A percentile compares a stretch with the other conserved stretches of the same genome.
Evolutionary conservation across 495 filamentous ascomycete species (phyloP).

Genomic region (Evansstolkia leycettana): DNA sequence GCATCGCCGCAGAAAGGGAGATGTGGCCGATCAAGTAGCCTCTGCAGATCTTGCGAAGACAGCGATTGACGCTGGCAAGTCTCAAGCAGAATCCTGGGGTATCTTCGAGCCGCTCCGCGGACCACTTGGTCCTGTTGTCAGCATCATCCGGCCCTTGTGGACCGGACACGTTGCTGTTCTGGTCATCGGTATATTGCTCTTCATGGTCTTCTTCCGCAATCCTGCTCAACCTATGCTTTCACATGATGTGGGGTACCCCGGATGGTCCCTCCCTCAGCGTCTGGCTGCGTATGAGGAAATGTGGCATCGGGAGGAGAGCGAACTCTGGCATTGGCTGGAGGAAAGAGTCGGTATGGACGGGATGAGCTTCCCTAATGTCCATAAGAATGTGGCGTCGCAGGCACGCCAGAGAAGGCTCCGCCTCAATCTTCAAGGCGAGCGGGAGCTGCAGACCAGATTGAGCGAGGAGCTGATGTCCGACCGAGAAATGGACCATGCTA

Average conservation of each 20-base stretch:
- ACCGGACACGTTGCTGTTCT: constrained; percentile 49
- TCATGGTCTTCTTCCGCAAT: constrained; percentile 43
- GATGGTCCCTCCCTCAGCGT: constrained; percentile 43
- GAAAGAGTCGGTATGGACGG: constrained; percentile 68
- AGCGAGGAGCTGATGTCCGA: constrained; percentile 64
- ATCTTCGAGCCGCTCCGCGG: constrained; percentile 63
- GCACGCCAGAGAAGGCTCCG: constrained; percentile 6
- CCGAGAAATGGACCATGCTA: constrained; percentile 72
- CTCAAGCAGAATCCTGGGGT: constrained; percentile 53
- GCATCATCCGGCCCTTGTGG: constrained; percentile 58
- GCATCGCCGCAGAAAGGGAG: constrained; percentile 44
- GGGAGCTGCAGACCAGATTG: constrained; percentile 32
- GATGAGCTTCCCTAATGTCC: constrained; percentile 32
- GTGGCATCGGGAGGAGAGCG: constrained; percentile 81
- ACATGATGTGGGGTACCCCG: constrained; percentile 25
- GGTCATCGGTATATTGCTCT: constrained; percentile 42
- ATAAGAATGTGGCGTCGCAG: constrained; percentile 14
- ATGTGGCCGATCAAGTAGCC: constrained; percentile 15
- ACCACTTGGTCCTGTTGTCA: constrained; percentile 55
- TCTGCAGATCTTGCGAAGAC: constrained; percentile 27
- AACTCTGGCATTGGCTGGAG: constrained; percentile 94
- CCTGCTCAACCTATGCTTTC: constrained; percentile 31
- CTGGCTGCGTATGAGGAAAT: constrained; percentile 84
- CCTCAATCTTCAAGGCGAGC: constrained; percentile 17
- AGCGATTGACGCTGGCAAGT: constrained; percentile 26